A percentile compares a stretch with the other conserved stretches of the same genome.
phyloP scores from a whole-genome alignment of 805 yeast genomes.

The Candida lessepsii region DNA sequence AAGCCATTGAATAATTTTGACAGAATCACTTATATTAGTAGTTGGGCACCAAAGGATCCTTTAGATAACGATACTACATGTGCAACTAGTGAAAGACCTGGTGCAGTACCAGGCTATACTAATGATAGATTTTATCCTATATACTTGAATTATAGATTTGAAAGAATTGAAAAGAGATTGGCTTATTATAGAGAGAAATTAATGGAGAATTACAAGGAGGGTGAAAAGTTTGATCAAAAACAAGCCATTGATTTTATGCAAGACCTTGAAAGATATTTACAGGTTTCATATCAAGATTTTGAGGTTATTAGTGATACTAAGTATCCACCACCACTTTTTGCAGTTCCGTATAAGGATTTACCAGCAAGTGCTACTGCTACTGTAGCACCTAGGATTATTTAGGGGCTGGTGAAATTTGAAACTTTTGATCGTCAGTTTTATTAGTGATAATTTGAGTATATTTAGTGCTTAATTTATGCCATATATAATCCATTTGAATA shows the following conservation, averaged over 20 bases:
- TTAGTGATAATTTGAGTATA: too few species aligned
- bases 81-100: slow-evolving; percentile 40
- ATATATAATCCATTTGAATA: too few species aligned
- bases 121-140: slow-evolving; percentile 28
- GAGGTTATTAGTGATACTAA: slow-evolving; percentile 21
- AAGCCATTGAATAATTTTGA: slow-evolving; percentile 29
- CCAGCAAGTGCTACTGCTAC: neutral
- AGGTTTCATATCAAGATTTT: slow-evolving; percentile 29
- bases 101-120: slow-evolving; percentile 26
- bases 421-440: too few species aligned
- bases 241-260: slow-evolving; percentile 30
- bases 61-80: slow-evolving; percentile 34
- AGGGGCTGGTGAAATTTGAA: too few species aligned
- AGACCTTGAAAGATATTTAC: slow-evolving; percentile 27
- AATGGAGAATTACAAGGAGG: slow-evolving; percentile 8
- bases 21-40: slow-evolving; percentile 42
- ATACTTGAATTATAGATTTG: slow-evolving; percentile 28
- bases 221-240: slow-evolving; percentile 32
- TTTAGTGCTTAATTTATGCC: too few species aligned
- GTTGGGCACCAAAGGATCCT: slow-evolving; percentile 42
- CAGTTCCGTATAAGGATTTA: slow-evolving; percentile 15
- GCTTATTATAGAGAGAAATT: slow-evolving; percentile 12
- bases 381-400: neutral
- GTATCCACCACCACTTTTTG: slow-evolving; percentile 15
- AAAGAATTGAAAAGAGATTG: slow-evolving; percentile 24